Percentiles rank a stretch among this genome's conserved stretches.
Conservation (phyloP, 192 early-diverging fungal genomes). For the Backusella sp. region DNA sequence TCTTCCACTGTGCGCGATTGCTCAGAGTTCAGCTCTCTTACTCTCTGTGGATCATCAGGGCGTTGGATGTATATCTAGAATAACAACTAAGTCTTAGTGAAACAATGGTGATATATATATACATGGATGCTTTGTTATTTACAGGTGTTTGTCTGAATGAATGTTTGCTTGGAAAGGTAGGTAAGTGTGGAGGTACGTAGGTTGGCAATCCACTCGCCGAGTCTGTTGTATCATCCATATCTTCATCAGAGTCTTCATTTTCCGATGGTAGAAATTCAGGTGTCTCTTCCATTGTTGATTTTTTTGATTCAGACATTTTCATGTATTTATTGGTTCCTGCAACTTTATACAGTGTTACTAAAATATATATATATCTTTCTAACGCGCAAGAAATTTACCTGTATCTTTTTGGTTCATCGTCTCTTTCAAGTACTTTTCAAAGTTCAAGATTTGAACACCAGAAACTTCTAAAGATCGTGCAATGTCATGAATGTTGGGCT, state of each 20-base stretch:
- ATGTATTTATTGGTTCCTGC: conserved; percentile 9
- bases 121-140: conserved; percentile 8
- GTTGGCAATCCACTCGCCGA: conserved; percentile 29
- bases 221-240: conserved; percentile 19
- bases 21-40: conserved; percentile 50
- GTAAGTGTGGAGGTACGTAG: conserved; percentile 50
- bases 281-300: conserved; percentile 29
- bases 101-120: background rate
- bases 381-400: background rate
- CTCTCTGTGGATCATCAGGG: conserved; percentile 49
- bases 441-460: conserved; percentile 33
- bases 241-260: conserved; percentile 33
- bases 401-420: conserved; percentile 1
- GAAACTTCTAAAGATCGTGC: conserved; percentile 41
- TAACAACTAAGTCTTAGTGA: background rate
- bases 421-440: conserved; percentile 35
- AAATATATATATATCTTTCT: background rate
- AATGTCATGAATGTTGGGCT: conserved; percentile 51
- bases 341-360: background rate
- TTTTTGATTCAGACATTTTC: background rate
- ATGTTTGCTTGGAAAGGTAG: conserved; percentile 54
- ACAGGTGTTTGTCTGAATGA: conserved; percentile 58
- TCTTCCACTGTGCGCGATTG: conserved; percentile 56
- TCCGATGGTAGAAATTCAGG: conserved; percentile 41
- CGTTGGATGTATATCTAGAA: conserved; percentile 51